These are phyloP conservation scores for Dalbergia cultrata DNA, from an alignment of 306 rosid genomes.

Conservation along the genomic window DNA sequence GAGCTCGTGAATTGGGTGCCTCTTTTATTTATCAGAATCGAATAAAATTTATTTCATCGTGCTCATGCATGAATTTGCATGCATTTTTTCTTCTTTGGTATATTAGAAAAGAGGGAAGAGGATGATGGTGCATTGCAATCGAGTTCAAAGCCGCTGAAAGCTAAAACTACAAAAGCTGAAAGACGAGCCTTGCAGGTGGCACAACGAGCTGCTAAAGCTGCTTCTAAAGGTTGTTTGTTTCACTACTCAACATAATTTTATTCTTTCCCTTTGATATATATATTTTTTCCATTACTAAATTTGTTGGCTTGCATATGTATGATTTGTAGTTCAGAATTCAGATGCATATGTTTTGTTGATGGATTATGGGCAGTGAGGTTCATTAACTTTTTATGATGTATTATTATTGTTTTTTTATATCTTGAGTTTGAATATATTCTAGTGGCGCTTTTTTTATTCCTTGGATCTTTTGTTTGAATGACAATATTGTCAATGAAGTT, in stretches of 20 bases:
- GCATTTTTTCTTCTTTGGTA: neutral
- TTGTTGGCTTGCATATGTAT: neutral
- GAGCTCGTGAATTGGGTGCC: no score
- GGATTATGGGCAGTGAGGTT: neutral
- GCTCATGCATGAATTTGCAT: neutral
- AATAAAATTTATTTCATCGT: neutral
- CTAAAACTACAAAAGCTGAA: slow-evolving; percentile 68
- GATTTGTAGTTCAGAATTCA: neutral
- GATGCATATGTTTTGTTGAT: neutral
- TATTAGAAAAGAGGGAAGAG: slow-evolving; percentile 56
- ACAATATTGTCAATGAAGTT: neutral
- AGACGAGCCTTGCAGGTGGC: slow-evolving; percentile 82
- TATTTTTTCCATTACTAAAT: neutral
- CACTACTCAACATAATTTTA: neutral
- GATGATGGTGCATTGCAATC: slow-evolving; percentile 16
- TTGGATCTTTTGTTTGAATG: no score
- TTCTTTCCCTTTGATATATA: neutral
- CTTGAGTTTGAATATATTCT: no score
- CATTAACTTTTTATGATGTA: neutral
- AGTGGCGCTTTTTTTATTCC: no score
- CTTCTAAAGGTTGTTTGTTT: slow-evolving; percentile 58
- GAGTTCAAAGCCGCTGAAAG: slow-evolving; percentile 52
- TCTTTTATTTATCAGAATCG: neutral
- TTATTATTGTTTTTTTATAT: neutral
- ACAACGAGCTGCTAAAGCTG: slow-evolving; percentile 73